Base-by-base conservation (phyloP, 371 early-diverging fungal genomes). In the Mycotypha africana region DNA sequence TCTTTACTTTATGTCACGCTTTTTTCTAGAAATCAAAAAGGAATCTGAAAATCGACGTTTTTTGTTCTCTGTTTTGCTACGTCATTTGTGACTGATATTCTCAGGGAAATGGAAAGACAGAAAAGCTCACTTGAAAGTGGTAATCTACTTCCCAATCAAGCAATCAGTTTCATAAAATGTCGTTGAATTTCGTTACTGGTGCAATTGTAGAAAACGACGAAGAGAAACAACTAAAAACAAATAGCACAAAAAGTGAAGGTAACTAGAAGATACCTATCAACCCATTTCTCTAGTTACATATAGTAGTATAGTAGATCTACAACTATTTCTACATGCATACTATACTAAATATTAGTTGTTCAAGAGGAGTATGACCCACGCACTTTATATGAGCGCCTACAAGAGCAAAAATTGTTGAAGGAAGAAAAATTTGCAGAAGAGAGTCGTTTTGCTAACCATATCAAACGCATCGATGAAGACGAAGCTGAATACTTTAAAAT, bases 371-470 rank as follows among this genome's bases (percentile, higher is more conserved):
- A 89, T 53, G 91, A 90, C 56, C 86, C 89, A 21, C 79, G 91
- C 8, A 85, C 91, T 14, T 74, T 90, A 11, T 90, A 79, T 53
- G 91, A 90, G 53, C 74, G 84, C 19, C 61, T 90, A 14, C 86
- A 88, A 56, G 89, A 89, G 45, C 87, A 90, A 49, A 75, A 63
- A 40, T 64, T 53, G 8, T 56, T 75, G 23, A 89, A 89, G 43
- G 79, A 80, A 38, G 88, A 86, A 22, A 69, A 78, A 12, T 76
- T 81, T 53, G 66, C 70, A 26, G 88, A 88, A 54, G 79, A 82
- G 10, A 82, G 76, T 4, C 78, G 82, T 19, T 62, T 82, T 12
- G 73, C 84, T 17, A 90, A 89, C 42, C 70, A 82, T 16, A 81
- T 90, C 44, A 83, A 85, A 43, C 80, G 74, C 38, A 65, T 90